phyloP scores from a whole-genome alignment of 1,284 basidiomycete genomes.

The Microbotryum scabiosae region DNA sequence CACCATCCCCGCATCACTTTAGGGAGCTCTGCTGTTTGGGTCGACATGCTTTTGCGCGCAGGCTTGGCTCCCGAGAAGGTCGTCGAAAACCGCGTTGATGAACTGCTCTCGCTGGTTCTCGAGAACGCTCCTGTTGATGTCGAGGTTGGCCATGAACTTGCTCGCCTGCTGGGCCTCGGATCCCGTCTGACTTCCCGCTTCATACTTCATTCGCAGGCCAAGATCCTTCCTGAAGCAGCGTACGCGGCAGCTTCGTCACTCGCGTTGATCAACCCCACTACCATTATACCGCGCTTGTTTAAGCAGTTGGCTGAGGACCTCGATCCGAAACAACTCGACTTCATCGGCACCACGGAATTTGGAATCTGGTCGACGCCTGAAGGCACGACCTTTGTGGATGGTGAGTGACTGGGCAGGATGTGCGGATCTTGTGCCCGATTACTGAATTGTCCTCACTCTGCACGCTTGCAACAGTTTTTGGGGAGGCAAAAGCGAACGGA shows the following conservation, averaged over 20 bases:
- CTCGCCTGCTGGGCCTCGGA: not conserved
- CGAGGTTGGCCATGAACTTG: slow-evolving; percentile 2
- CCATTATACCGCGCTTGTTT: slow-evolving; percentile 60
- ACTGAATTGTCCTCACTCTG: slow-evolving; percentile 2
- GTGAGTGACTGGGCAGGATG: not conserved
- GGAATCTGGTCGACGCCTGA: slow-evolving; percentile 77
- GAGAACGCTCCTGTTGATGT: not conserved
- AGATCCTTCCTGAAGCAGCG: slow-evolving; percentile 47
- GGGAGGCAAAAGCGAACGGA: slow-evolving; percentile 16
- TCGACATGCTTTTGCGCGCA: slow-evolving; percentile 66
- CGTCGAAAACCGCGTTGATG: slow-evolving; percentile 48
- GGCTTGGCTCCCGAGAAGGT: slow-evolving; percentile 59
- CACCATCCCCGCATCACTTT: slow-evolving; percentile 54
- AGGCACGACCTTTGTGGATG: slow-evolving; percentile 68
- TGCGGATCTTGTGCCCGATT: not conserved
- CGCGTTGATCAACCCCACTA: slow-evolving; percentile 63
- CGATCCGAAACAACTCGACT: slow-evolving; percentile 50
- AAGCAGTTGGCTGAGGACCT: slow-evolving; percentile 59
- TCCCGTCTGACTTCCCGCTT: not conserved
- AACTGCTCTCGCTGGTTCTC: slow-evolving; percentile 43
- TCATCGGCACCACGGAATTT: slow-evolving; percentile 62
- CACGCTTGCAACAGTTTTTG: slow-evolving; percentile 17
- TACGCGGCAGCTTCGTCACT: slow-evolving; percentile 68
- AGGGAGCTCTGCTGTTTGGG: slow-evolving; percentile 50
- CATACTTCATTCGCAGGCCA: slow-evolving; percentile 28